These are phyloP conservation scores for Infundibulicybe gibba DNA, from an alignment of 768 basidiomycete species.

Conservation along the genomic window DNA sequence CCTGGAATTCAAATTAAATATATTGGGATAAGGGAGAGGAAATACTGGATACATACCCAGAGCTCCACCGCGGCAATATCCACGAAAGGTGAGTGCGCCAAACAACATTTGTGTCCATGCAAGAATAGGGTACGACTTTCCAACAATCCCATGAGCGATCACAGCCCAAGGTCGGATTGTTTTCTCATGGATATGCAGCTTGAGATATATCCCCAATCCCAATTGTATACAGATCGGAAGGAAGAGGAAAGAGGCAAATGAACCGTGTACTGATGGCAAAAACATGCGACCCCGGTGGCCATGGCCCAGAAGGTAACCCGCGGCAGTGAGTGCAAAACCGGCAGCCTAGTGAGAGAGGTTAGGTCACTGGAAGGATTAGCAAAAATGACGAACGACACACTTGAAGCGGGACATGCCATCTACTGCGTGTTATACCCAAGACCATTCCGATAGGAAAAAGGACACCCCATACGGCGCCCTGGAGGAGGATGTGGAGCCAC, in stretches of 20 bases:
- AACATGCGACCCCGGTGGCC: constrained; percentile 82
- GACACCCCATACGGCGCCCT: constrained; percentile 79
- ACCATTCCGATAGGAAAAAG: constrained; percentile 86
- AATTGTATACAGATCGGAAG: constrained; percentile 66
- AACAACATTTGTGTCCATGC: constrained; percentile 92
- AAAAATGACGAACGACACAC: constrained; percentile 27
- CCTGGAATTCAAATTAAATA: constrained; percentile 22
- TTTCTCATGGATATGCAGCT: constrained; percentile 84
- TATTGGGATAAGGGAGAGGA: neutral
- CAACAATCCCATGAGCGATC: constrained; percentile 69
- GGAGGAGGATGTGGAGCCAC: constrained; percentile 80
- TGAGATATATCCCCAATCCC: constrained; percentile 81
- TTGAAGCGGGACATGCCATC: constrained; percentile 91
- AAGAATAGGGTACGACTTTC: constrained; percentile 78
- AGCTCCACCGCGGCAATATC: constrained; percentile 76
- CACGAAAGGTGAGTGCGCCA: constrained; percentile 69
- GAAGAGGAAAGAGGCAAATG: constrained; percentile 62
- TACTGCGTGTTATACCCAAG: constrained; percentile 68
- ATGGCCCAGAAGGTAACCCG: constrained; percentile 81
- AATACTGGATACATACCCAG: constrained; percentile 35
- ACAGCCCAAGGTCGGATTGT: constrained; percentile 72
- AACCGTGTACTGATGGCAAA: constrained; percentile 67
- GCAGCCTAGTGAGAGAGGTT: constrained; percentile 38
- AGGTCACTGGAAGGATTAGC: no score
- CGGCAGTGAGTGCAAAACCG: constrained; percentile 66